Percentiles rank a stretch among this genome's conserved stretches.
These are phyloP conservation scores for Endocladia muricata DNA, from an alignment of 31 red algal species.

Conservation along the genomic window DNA sequence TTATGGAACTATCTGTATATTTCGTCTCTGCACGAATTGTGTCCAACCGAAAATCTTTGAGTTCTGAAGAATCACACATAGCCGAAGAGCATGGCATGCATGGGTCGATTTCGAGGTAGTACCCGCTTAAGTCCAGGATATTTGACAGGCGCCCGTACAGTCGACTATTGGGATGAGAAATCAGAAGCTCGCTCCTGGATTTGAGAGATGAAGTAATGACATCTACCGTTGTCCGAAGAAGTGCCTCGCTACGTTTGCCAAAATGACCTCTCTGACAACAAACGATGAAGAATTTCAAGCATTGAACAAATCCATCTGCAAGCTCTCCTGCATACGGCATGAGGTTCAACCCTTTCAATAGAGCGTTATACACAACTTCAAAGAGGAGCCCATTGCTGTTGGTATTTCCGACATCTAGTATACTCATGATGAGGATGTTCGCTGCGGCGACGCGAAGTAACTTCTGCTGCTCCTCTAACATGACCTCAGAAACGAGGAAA, in stretches of 20 bases:
- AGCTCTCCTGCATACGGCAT: constrained; percentile 67
- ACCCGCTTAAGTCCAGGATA: constrained; percentile 66
- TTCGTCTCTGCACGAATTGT: constrained; percentile 75
- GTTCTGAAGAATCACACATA: constrained; percentile 58
- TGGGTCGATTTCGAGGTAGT: constrained; percentile 79
- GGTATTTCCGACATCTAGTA: constrained; percentile 12
- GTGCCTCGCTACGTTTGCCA: constrained; percentile 27
- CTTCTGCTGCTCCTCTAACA: constrained; percentile 56
- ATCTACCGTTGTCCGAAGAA: constrained; percentile 19
- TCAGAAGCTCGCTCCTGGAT: constrained; percentile 35
- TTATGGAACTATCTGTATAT: constrained; percentile 78
- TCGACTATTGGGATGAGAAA: constrained; percentile 73
- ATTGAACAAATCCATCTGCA: constrained; percentile 54
- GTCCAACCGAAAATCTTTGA: constrained; percentile 47
- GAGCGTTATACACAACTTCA: constrained; percentile 13
- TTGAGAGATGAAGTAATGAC: constrained; percentile 37
- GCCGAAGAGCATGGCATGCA: constrained; percentile 75
- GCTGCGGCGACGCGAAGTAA: constrained; percentile 34
- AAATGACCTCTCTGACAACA: constrained; percentile 58
- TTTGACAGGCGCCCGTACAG: constrained; percentile 67
- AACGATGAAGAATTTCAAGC: constrained; percentile 37
- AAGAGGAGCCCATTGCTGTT: constrained; percentile 13
- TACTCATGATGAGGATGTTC: constrained; percentile 32
- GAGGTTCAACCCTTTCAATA: constrained; percentile 39
- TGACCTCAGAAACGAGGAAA: constrained; percentile 59